phyloP scores from a whole-genome alignment of 306 rosid genomes.

The Cicer cuneatum region DNA sequence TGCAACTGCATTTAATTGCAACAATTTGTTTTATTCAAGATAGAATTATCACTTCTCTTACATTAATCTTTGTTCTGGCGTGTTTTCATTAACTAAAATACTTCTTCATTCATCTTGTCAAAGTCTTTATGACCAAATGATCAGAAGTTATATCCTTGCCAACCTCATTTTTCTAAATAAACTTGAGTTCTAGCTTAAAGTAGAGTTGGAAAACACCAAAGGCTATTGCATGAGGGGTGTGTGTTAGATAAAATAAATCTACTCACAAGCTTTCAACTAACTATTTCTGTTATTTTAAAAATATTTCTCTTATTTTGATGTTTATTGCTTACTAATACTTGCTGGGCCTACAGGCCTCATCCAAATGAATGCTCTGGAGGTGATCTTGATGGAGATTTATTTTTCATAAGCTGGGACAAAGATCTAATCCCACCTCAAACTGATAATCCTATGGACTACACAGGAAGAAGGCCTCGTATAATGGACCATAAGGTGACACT shows the following conservation, averaged over 20 bases:
- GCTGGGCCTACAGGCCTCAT: constrained; percentile 76
- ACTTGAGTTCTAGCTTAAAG: background rate
- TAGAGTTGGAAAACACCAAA: constrained; percentile 2
- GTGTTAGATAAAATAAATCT: background rate
- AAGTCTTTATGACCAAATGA: background rate
- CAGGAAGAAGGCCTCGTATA: constrained; percentile 83
- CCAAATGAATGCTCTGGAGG: constrained; percentile 99
- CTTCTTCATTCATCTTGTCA: constrained; percentile 22
- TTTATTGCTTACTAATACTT: constrained; percentile 37
- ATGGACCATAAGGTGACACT: constrained; percentile 82
- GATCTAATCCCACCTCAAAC: constrained; percentile 66
- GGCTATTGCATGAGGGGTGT: constrained; percentile 10
- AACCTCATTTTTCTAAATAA: constrained; percentile 23
- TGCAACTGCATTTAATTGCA: constrained; percentile 31
- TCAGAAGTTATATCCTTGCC: constrained; percentile 2
- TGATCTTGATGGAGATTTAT: constrained; percentile 95
- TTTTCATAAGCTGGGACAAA: constrained; percentile 85
- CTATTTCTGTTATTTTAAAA: background rate
- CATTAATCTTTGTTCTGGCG: constrained; percentile 16
- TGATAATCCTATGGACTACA: constrained; percentile 83
- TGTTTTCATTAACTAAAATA: constrained; percentile 12
- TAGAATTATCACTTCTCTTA: constrained; percentile 12
- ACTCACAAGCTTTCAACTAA: constrained; percentile 10
- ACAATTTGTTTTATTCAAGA: constrained; percentile 18
- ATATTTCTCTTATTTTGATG: constrained; percentile 17